Evolutionary conservation across 1,139 yeast species (phyloP).

Genomic region (Debaryomyces fabryi): DNA sequence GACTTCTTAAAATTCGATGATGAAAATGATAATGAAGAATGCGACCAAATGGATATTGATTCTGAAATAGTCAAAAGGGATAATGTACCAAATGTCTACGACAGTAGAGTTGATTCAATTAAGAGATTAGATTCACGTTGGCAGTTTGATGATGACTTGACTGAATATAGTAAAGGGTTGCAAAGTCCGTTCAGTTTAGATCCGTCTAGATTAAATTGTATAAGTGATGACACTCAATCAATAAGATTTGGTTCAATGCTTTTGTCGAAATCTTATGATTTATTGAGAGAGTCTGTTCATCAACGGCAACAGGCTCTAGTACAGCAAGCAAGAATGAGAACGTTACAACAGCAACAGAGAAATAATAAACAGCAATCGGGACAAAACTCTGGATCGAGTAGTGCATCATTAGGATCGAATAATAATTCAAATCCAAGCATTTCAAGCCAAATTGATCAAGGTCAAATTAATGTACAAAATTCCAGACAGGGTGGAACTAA

Average conservation of each 20-base stretch:
- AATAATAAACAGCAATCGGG: conserved; percentile 41
- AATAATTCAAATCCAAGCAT: conserved; percentile 3
- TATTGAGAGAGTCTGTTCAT: conserved; percentile 55
- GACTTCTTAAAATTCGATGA: conserved; percentile 39
- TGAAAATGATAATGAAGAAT: conserved; percentile 23
- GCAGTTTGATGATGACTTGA: conserved; percentile 71
- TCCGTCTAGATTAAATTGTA: conserved; percentile 72
- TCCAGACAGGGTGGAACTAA: neutral
- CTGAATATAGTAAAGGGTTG: conserved; percentile 49
- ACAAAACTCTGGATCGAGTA: conserved; percentile 17
- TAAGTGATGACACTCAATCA: conserved; percentile 84
- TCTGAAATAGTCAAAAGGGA: conserved; percentile 5
- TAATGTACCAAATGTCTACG: conserved; percentile 50
- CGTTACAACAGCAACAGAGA: conserved; percentile 45
- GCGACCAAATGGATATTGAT: conserved; percentile 17
- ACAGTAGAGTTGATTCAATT: conserved; percentile 53
- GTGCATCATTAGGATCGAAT: neutral
- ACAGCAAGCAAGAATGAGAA: conserved; percentile 50
- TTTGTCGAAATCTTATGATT: conserved; percentile 80
- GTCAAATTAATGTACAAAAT: neutral
- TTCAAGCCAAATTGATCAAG: neutral
- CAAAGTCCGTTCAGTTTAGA: conserved; percentile 63
- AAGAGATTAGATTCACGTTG: conserved; percentile 69
- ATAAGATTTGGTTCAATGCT: conserved; percentile 92
- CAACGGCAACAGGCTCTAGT: conserved; percentile 46